Percentiles rank a stretch among this genome's conserved stretches.
Evolutionary conservation across 352 stramenopile species (phyloP).

Genomic region (Phytophthora capsici): DNA sequence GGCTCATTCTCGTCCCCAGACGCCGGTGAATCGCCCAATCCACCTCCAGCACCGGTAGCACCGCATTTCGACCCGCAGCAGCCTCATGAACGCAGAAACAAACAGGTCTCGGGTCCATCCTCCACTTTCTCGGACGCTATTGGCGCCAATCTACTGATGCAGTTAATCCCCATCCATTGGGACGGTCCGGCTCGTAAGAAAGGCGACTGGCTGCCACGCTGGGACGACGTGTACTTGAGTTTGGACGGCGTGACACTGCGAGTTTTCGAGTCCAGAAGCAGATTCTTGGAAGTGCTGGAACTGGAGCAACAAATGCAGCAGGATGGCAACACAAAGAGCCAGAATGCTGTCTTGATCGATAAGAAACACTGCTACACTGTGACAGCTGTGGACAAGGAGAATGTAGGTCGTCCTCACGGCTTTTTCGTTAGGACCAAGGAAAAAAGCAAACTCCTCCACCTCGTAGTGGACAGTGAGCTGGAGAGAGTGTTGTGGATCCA

Average conservation of each 20-base stretch:
- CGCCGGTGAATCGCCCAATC: constrained; percentile 2
- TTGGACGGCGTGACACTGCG: constrained; percentile 68
- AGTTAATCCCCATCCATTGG: constrained; percentile 76
- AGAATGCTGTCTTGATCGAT: constrained; percentile 9
- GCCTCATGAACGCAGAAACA: constrained; percentile 27
- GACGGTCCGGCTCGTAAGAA: constrained; percentile 71
- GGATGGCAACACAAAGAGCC: constrained; percentile 11
- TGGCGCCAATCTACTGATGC: constrained; percentile 49
- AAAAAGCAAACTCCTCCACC: constrained; percentile 63
- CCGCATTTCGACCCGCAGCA: constrained; percentile 32
- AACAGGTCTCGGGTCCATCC: not conserved
- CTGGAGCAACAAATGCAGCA: constrained; percentile 47
- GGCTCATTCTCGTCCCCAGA: constrained; percentile 22
- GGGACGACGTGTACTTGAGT: constrained; percentile 74
- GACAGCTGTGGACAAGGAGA: constrained; percentile 66
- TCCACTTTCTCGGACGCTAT: constrained; percentile 28
- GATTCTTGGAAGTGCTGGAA: constrained; percentile 54
- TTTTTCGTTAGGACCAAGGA: constrained; percentile 61
- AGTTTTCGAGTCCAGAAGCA: constrained; percentile 71
- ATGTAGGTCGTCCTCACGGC: constrained; percentile 58
- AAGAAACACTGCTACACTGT: constrained; percentile 65
- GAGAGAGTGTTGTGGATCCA: constrained; percentile 81
- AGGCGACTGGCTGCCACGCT: constrained; percentile 80
- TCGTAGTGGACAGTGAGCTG: constrained; percentile 71
- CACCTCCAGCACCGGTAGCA: constrained; percentile 10